Conservation (phyloP, 2,329 filamentous ascomycete species). For the Colletotrichum aenigma region DNA sequence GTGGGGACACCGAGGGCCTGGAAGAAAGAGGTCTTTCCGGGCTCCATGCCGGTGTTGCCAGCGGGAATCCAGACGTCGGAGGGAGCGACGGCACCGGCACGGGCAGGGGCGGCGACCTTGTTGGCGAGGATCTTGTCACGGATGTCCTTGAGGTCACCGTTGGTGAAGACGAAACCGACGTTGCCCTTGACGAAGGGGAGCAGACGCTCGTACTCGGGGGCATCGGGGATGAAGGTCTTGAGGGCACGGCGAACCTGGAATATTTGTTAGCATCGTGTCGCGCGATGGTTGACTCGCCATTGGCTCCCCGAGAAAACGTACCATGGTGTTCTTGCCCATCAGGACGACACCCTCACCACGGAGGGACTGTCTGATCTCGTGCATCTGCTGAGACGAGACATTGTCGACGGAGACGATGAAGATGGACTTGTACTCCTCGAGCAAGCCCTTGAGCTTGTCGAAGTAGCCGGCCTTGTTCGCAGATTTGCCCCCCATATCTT, state of each 20-base stretch:
- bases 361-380: conserved; percentile 96
- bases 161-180: conserved; percentile 99
- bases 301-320: conserved; percentile 42
- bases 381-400: conserved; percentile 99
- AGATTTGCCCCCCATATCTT: conserved; percentile 99
- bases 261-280: not conserved
- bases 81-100: conserved; percentile 96
- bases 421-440: conserved; percentile 96
- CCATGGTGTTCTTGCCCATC: conserved; percentile 99
- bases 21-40: conserved; percentile 99
- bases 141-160: conserved; percentile 87
- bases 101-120: conserved; percentile 96
- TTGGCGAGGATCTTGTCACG: conserved; percentile 95
- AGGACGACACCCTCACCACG: conserved; percentile 92
- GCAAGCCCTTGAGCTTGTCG: conserved; percentile 97
- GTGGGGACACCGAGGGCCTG: conserved; percentile 99
- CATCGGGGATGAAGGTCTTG: conserved; percentile 89
- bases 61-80: conserved; percentile 93
- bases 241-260: conserved; percentile 88
- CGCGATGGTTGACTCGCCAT: not conserved
- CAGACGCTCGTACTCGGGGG: conserved; percentile 97
- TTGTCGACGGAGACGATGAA: conserved; percentile 99
- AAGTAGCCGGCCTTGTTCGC: conserved; percentile 96
- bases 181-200: conserved; percentile 97
- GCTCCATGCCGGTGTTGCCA: conserved; percentile 99